These are phyloP conservation scores for Diaporthe ilicicola DNA, from an alignment of 2,329 filamentous ascomycete species.

Conservation along the genomic window DNA sequence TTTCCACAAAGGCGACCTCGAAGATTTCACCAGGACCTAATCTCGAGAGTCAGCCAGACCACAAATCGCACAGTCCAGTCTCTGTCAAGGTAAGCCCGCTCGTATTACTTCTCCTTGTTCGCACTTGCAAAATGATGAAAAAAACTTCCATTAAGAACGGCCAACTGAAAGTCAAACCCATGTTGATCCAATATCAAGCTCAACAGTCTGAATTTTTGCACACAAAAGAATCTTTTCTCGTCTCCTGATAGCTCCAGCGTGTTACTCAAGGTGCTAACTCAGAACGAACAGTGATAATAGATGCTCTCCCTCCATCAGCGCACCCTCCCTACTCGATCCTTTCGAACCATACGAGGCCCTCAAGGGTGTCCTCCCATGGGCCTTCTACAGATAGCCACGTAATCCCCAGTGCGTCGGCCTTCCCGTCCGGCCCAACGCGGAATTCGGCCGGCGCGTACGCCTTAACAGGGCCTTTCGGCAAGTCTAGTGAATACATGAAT, in stretches of 20 bases:
- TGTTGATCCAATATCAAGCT: conserved; percentile 60
- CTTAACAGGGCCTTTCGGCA: conserved; percentile 37
- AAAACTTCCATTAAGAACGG: conserved; percentile 37
- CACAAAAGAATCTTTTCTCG: not conserved
- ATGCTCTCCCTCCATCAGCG: not conserved
- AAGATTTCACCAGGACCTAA: not conserved
- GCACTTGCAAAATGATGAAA: conserved; percentile 35
- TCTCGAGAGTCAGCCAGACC: not conserved
- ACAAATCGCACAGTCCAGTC: not conserved
- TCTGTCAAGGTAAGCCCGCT: conserved; percentile 21
- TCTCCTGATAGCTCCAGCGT: not conserved
- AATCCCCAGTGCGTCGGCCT: conserved; percentile 40
- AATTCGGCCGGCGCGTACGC: conserved; percentile 45
- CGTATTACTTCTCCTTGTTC: not conserved
- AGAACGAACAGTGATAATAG: conserved; percentile 24
- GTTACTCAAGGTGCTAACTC: conserved; percentile 17
- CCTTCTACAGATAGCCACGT: conserved; percentile 39
- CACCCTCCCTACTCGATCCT: conserved; percentile 33
- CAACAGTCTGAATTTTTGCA: conserved; percentile 64
- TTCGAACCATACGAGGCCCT: conserved; percentile 44
- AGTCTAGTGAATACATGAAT: conserved; percentile 39
- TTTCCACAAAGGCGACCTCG: not conserved
- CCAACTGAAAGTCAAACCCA: conserved; percentile 38
- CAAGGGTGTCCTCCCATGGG: conserved; percentile 38
- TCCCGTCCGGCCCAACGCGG: conserved; percentile 41